Evolutionary conservation across 192 early-diverging fungal species (phyloP).

Genomic region (Backusella australiensis): DNA sequence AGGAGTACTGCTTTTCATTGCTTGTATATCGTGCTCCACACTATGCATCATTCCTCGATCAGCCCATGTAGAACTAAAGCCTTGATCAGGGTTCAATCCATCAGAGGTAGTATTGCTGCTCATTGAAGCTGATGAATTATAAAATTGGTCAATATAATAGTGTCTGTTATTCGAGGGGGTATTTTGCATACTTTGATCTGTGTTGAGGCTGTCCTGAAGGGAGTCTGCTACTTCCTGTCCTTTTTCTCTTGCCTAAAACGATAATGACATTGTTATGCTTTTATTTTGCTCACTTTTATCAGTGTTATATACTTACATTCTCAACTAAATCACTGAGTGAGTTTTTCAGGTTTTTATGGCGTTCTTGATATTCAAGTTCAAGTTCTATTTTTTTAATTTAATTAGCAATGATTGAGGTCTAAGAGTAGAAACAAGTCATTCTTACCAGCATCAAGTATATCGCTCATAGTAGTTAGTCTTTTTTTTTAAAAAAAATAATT

Average conservation of each 20-base stretch:
- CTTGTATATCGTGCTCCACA: background rate
- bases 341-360: constrained; percentile 3
- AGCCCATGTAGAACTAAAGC: too few species aligned
- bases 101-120: background rate
- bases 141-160: background rate
- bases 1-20: background rate
- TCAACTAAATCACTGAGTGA: background rate
- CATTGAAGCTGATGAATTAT: background rate
- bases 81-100: background rate
- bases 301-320: background rate
- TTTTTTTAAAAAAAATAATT: background rate
- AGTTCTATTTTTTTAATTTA: background rate
- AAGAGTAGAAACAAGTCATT: background rate
- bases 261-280: background rate
- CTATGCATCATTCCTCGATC: background rate
- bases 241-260: background rate
- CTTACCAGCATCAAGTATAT: background rate
- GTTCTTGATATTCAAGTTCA: constrained; percentile 3
- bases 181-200: background rate
- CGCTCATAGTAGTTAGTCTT: background rate
- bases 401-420: background rate
- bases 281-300: background rate
- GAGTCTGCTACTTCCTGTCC: background rate
- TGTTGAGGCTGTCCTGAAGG: background rate
- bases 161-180: background rate